Conservation (phyloP, 78 protist species). For the Dictyostelium firmibasis region DNA sequence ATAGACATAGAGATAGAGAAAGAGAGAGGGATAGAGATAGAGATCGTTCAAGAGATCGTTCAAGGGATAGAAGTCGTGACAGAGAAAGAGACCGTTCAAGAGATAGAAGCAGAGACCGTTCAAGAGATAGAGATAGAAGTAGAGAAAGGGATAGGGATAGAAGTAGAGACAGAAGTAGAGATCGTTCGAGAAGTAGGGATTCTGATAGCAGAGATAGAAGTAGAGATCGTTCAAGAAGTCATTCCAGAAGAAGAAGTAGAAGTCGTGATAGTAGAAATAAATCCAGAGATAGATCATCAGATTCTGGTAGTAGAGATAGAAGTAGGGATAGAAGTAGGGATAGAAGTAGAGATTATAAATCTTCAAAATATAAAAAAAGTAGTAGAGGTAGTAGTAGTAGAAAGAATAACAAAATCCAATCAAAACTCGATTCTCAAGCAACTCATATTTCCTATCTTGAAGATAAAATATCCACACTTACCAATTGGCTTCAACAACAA, state of each 20-base stretch:
- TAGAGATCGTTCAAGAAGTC: not conserved
- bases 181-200: not conserved
- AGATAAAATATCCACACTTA: constrained; percentile 50
- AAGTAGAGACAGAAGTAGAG: not conserved
- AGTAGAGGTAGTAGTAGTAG: not conserved
- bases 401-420: constrained; percentile 30
- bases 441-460: constrained; percentile 61
- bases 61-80: not conserved
- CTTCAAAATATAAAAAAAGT: constrained; percentile 12
- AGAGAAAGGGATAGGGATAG: not conserved
- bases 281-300: not conserved
- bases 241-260: constrained; percentile 16
- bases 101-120: constrained; percentile 32
- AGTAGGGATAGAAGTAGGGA: constrained; percentile 21
- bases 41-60: constrained; percentile 49
- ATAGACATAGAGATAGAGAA: constrained; percentile 21
- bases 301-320: constrained; percentile 9
- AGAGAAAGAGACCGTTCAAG: not conserved
- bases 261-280: constrained; percentile 12
- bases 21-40: constrained; percentile 7
- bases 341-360: constrained; percentile 17
- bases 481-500: constrained; percentile 45
- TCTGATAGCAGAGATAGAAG: constrained; percentile 17
- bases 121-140: no score
- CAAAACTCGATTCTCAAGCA: constrained; percentile 27